Evolutionary conservation across 2,329 filamentous ascomycete genomes (phyloP), one percentile per base, ranked within the genome.

Genomic region (Akanthomyces uredinophilus): DNA sequence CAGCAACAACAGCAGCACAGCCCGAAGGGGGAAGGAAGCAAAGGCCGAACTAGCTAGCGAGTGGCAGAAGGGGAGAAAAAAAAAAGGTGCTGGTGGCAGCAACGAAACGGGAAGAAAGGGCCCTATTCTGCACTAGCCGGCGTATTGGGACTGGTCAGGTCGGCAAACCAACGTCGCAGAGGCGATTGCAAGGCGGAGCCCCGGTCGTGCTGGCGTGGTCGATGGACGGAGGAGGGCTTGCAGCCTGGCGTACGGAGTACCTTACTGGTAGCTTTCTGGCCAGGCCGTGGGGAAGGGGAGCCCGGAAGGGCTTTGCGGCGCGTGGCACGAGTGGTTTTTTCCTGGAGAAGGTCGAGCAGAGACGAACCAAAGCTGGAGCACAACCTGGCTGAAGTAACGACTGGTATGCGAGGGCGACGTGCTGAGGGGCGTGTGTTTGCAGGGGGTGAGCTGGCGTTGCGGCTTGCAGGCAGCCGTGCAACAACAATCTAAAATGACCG

Each of bases 161-260:
- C 59, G 59, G 54, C 47, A 62, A 58, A 52, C 61, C 61, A 59
- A 62, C 61, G 61, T 62, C 61, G 61, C 61, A 62, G 53, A 57
- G 61, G 41, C 59, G 59, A 61, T 55, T 54, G 46, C 39, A 52
- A 57, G 54, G 53, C 60, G 60, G 60, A 62, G 44, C 52, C 60
- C 46, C 32, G 14, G 51, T 46, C 51, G 51, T 46, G 47, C 44
- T 35, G 37, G 35, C 14, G 58, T 51, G 44, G 58, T 47, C 22
- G 50, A 51, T 54, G 58, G 58, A 47, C 22, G 49, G 58, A 37
- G 49, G 49, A 22, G 14, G 11, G 10, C 37, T 39, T 39, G 37
- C 37, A 39, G 37, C 37, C 10, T 29, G 46, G n/a, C n/a, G n/a
- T n/a, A n/a, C n/a, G n/a, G n/a, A n/a, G n/a, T n/a, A n/a, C n/a